Evolutionary conservation across 352 stramenopile genomes (phyloP).

Genomic region (Phytopythium ostracodes): DNA sequence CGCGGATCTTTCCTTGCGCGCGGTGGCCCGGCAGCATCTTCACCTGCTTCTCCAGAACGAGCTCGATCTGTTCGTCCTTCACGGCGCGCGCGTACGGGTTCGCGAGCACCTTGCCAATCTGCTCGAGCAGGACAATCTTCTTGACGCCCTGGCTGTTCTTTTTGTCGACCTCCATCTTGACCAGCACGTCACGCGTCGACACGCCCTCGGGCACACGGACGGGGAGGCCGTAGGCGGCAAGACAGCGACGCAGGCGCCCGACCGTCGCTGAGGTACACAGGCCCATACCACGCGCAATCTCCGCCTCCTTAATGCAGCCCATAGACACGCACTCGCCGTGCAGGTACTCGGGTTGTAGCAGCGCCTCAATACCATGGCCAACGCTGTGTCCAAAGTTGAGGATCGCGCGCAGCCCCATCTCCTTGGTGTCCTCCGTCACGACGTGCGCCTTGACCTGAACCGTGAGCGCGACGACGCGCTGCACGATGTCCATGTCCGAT

Average conservation of each 20-base stretch:
- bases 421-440: constrained; percentile 94
- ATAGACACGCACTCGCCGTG: constrained; percentile 97
- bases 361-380: constrained; percentile 97
- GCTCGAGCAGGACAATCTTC: constrained; percentile 74
- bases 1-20: constrained; percentile 57
- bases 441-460: constrained; percentile 95
- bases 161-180: constrained; percentile 88
- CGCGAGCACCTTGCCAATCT: constrained; percentile 63
- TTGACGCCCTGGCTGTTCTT: constrained; percentile 82
- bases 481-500: constrained; percentile 59
- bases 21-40: constrained; percentile 43
- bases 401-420: constrained; percentile 94
- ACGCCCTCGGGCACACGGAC: constrained; percentile 61
- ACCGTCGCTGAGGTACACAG: constrained; percentile 69
- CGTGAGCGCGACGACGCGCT: constrained; percentile 57
- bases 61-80: constrained; percentile 66
- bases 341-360: constrained; percentile 93
- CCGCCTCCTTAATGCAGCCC: constrained; percentile 95
- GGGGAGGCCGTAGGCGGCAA: constrained; percentile 66
- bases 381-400: constrained; percentile 99
- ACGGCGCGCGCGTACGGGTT: constrained; percentile 70
- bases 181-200: constrained; percentile 51
- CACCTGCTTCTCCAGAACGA: constrained; percentile 76
- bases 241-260: constrained; percentile 57
- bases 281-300: constrained; percentile 86